phyloP scores from a whole-genome alignment of 2,329 filamentous ascomycete species.

The Cladophialophora exuberans region DNA sequence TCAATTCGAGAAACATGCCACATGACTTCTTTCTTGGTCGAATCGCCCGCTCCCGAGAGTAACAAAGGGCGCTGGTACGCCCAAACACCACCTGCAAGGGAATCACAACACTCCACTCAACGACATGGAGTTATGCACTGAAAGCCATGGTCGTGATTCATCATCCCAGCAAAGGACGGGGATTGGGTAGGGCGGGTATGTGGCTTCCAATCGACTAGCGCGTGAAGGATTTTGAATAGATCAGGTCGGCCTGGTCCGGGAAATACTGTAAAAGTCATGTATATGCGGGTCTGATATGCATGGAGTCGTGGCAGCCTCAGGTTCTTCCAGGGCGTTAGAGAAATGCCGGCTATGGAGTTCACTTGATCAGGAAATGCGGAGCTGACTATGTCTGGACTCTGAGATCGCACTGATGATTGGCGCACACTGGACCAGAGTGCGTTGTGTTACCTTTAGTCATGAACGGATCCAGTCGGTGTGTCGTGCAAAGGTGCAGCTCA shows the following conservation, averaged over 20 bases:
- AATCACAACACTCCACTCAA: not conserved
- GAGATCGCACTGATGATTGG: conserved; percentile 6
- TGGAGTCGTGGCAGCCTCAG: conserved; percentile 14
- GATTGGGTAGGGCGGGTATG: not conserved
- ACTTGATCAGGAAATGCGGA: conserved; percentile 4
- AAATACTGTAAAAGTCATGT: conserved; percentile 6
- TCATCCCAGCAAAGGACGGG: not conserved
- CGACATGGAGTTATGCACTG: conserved; percentile 1
- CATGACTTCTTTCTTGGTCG: not conserved
- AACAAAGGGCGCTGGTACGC: not conserved
- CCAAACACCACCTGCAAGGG: not conserved
- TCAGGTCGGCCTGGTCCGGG: conserved; percentile 3
- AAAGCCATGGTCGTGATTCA: not conserved
- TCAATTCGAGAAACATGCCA: not conserved
- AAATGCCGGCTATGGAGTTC: conserved; percentile 3
- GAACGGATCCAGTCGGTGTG: not conserved
- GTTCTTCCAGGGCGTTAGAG: not conserved
- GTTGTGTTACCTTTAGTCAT: conserved; percentile 3
- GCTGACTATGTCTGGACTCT: conserved; percentile 6
- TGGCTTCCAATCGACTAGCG: not conserved
- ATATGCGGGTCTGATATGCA: conserved; percentile 8
- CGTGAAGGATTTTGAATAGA: not conserved
- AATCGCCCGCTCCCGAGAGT: not conserved
- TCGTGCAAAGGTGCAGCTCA: conserved; percentile 32
- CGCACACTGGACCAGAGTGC: not conserved